Evolutionary conservation across 2,329 filamentous ascomycete genomes (phyloP).

Genomic region (Pyrenochaeta sp.): DNA sequence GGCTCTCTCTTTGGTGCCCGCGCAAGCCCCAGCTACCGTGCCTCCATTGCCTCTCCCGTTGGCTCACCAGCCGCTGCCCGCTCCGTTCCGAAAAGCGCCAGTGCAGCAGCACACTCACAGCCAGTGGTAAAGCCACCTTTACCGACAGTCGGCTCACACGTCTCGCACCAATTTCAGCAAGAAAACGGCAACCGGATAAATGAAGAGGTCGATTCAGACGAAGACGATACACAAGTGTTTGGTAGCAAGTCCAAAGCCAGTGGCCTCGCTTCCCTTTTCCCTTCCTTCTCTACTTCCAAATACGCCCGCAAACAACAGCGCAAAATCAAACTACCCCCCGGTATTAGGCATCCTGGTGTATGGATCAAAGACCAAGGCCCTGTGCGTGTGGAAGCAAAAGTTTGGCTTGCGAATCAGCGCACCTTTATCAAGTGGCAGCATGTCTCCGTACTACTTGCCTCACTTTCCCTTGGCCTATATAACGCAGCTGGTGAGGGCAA

Average conservation of each 20-base stretch:
- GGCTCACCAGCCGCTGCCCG: slow-evolving; percentile 63
- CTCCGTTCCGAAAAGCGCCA: slow-evolving; percentile 31
- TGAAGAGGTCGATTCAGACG: slow-evolving; percentile 59
- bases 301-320: slow-evolving; percentile 61
- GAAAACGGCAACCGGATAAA: slow-evolving; percentile 48
- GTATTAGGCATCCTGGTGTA: slow-evolving; percentile 81
- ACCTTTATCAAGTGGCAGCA: slow-evolving; percentile 99
- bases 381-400: slow-evolving; percentile 93
- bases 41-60: slow-evolving; percentile 71
- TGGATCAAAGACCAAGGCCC: slow-evolving; percentile 97
- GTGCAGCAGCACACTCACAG: slow-evolving; percentile 28
- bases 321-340: slow-evolving; percentile 74
- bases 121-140: slow-evolving; percentile 25
- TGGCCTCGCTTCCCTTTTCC: slow-evolving; percentile 76
- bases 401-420: slow-evolving; percentile 98
- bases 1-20: slow-evolving; percentile 78
- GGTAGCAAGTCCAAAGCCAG: slow-evolving; percentile 54
- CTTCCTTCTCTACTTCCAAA: slow-evolving; percentile 81
- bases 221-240: slow-evolving; percentile 54
- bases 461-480: slow-evolving; percentile 83
- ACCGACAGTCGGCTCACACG: slow-evolving; percentile 24
- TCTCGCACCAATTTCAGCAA: slow-evolving; percentile 10
- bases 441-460: slow-evolving; percentile 86
- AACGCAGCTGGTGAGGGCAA: slow-evolving; percentile 83
- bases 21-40: slow-evolving; percentile 55